Evolutionary conservation across 345 rosid species (phyloP), one percentile per base, ranked within the genome.

Genomic region (Psidium guajava): DNA sequence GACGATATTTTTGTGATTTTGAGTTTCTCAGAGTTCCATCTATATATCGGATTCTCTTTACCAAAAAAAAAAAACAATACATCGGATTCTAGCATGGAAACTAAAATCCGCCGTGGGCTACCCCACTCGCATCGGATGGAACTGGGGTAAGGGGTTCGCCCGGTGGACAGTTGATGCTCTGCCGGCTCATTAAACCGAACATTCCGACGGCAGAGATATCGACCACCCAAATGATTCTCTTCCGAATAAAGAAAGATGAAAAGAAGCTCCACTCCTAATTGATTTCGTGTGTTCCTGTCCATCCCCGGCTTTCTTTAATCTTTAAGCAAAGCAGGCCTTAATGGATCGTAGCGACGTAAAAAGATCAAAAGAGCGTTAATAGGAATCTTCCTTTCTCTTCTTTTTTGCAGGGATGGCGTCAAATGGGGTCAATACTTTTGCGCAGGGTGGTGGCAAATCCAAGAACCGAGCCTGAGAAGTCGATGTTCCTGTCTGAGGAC

Each of bases 81-180:
- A n/a, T 59, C 6, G 0, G 69, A 59, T 13, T n/a, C 12, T 12
- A n/a, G 15, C 69, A n/a, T n/a, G 9, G 9, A 44, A 6, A 5
- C 47, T 44, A 44, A 44, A 44, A 44, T 6, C 47, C 47, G 18
- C 6, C 73, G 1, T 3, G 73, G 3, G 40, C 36, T n/a, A 5
- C 36, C 28, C 8, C 18, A 18, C 6, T 5, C 0, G 18, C 36
- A n/a, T 58, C 15, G 16, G 64, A n/a, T 57, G 64, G 73, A 11
- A 12, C 50, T 42, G 44, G 6, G 10, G 50, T 1, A 47, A 1
- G 11, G 36, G 36, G 28, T n/a, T n/a, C 18, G 8, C 36, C 40
- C 73, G 6, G 1, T 14, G 73, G 40, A 27, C 5, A 3, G 16
- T 59, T 14, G 9, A 27, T 14, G 8, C 1, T 59, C 27, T 59